These are phyloP conservation scores for Priceomyces melissophilus DNA, from an alignment of 805 yeast genomes.

Conservation along the genomic window DNA sequence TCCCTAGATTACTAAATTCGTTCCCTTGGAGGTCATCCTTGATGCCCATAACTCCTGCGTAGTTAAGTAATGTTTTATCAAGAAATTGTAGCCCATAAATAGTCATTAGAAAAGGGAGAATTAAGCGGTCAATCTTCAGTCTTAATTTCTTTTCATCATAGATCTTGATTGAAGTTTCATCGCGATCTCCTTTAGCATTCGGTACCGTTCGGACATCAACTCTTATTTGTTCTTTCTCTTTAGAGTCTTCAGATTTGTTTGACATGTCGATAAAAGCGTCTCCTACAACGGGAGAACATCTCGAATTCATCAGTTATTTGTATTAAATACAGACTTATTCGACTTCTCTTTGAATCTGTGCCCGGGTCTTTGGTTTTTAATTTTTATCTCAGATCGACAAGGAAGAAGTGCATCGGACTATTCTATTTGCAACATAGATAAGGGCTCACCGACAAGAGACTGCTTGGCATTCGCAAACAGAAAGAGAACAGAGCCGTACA, in stretches of 20 bases:
- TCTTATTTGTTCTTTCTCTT: background rate
- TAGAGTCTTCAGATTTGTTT: background rate
- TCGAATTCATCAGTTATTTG: background rate
- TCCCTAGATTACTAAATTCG: conserved; percentile 50
- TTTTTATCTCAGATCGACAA: too few species aligned
- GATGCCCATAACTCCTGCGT: conserved; percentile 66
- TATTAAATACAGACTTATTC: background rate
- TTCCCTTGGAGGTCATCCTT: conserved; percentile 43
- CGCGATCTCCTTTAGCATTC: background rate
- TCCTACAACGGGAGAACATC: background rate
- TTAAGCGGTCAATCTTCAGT: conserved; percentile 44
- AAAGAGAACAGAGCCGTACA: too few species aligned
- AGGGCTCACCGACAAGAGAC: too few species aligned
- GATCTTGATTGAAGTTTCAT: background rate
- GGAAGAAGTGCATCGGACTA: too few species aligned
- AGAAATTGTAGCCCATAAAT: conserved; percentile 56
- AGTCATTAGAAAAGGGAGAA: conserved; percentile 49
- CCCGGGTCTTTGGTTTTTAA: too few species aligned
- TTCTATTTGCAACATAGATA: too few species aligned
- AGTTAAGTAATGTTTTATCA: conserved; percentile 55
- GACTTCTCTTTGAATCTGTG: too few species aligned
- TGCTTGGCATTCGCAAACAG: too few species aligned
- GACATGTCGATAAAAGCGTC: background rate
- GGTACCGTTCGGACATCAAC: background rate
- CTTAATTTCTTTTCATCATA: background rate